Base-by-base conservation (phyloP, 306 rosid species). In the Leucaena leucocephala region DNA sequence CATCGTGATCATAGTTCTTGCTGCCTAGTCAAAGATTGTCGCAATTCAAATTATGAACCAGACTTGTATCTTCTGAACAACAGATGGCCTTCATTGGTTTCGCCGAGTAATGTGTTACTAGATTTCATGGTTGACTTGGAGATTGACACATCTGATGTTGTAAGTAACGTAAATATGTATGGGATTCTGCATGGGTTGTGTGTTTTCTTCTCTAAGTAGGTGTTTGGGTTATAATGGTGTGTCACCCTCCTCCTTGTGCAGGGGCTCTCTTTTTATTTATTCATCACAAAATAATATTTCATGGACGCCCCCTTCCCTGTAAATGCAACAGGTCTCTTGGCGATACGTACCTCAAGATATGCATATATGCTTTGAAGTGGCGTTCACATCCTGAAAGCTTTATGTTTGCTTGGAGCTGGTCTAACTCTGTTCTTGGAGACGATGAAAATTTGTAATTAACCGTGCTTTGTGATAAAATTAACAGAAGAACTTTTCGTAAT, bases 1-100 rank as follows among this genome's bases (percentile, higher is more conserved):
- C 76, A 94, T 94, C 67, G 87, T 94, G 87, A 80, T 94, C 72
- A 85, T 94, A 83, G 93, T 94, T 79, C 93, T 94, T 52, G 97
- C 93, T 46, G 97, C 95, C 50, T 94, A 91, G 81, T 78, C 57
- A 80, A 81, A 68, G 76, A 65, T 59, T 66, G 49, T 64, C 77
- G 19, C 58, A 42, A 80, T 75, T 82, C 50, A 15, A 68, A 77
- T 44, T 27, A 61, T 8, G 84, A 63, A 81, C 80, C 66, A 61
- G 69, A 81, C 58, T 78, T 68, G 11, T 80, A 50, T 76, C 45
- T 68, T 68, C 80, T 22, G 71, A 76, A 62, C 75, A 72, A 78
- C 81, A 71, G 74, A 76, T 58, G 50, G 73, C 48, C 61, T 76
- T 72, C 75, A 21, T 71, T 76, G 80, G 70, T 86, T 77, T 86